These are phyloP conservation scores for Neofusicoccum cordaticola DNA, from an alignment of 2,329 filamentous ascomycete genomes.

Conservation along the genomic window DNA sequence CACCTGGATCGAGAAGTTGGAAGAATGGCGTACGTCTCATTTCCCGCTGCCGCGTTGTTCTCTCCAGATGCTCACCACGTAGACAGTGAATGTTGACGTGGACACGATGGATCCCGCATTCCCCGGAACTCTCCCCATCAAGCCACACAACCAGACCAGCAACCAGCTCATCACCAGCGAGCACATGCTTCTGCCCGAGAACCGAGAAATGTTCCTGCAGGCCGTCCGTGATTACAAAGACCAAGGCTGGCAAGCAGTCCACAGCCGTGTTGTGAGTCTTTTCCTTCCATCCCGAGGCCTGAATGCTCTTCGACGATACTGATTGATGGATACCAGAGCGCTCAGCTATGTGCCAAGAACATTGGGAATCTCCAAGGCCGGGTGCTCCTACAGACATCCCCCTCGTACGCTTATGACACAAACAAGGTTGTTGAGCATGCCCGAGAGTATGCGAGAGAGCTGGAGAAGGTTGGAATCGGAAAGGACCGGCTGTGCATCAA, in stretches of 20 bases:
- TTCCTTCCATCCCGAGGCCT: neutral
- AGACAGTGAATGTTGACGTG: slow-evolving; percentile 50
- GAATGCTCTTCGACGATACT: neutral
- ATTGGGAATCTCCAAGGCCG: slow-evolving; percentile 47
- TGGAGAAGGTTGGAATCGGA: slow-evolving; percentile 44
- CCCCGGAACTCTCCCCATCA: slow-evolving; percentile 45
- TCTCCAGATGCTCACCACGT: neutral
- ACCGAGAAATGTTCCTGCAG: slow-evolving; percentile 43
- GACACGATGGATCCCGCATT: slow-evolving; percentile 54
- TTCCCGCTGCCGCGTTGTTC: neutral
- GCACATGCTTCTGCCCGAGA: slow-evolving; percentile 45
- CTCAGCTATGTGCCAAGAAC: slow-evolving; percentile 48
- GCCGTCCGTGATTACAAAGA: slow-evolving; percentile 45
- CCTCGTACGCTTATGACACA: slow-evolving; percentile 47
- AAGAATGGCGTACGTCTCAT: slow-evolving; percentile 37
- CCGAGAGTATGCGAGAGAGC: slow-evolving; percentile 47
- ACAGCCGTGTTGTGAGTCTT: slow-evolving; percentile 43
- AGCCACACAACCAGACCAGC: slow-evolving; percentile 50
- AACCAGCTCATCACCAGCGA: slow-evolving; percentile 52
- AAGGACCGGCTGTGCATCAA: slow-evolving; percentile 52
- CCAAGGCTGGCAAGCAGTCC: slow-evolving; percentile 48
- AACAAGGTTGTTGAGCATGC: slow-evolving; percentile 48
- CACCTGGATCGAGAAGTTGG: slow-evolving; percentile 46
- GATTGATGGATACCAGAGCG: slow-evolving; percentile 31
- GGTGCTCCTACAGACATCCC: slow-evolving; percentile 49